phyloP scores from a whole-genome alignment of 306 rosid genomes.

The Cicer bijugum region DNA sequence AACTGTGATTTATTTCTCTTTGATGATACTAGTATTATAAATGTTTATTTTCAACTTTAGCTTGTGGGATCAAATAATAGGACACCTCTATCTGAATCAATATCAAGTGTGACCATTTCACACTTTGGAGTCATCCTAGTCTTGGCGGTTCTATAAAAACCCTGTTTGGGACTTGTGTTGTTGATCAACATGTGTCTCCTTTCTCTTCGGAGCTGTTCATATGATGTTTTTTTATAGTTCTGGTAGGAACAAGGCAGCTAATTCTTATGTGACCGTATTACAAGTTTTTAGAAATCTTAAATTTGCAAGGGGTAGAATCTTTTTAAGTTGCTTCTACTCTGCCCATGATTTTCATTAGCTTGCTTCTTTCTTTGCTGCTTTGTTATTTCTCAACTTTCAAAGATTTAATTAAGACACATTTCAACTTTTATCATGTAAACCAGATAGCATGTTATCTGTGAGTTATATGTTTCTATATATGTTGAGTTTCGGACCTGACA shows the following conservation, averaged over 20 bases:
- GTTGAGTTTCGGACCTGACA: neutral
- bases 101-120: conserved; percentile 39
- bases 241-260: conserved; percentile 15
- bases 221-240: conserved; percentile 4
- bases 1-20: conserved; percentile 33
- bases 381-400: conserved; percentile 20
- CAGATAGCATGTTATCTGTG: neutral
- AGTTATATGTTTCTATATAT: neutral
- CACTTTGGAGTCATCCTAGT: conserved; percentile 36
- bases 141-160: neutral
- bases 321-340: neutral
- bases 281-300: conserved; percentile 6
- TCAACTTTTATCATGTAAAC: conserved; percentile 20
- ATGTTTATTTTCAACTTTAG: conserved; percentile 35
- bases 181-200: neutral
- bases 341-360: conserved; percentile 29
- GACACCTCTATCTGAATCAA: conserved; percentile 13
- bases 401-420: neutral
- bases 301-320: conserved; percentile 26
- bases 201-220: conserved; percentile 18
- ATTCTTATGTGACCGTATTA: conserved; percentile 6
- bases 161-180: conserved; percentile 33
- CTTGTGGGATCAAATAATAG: conserved; percentile 22
- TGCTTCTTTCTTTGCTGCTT: neutral
- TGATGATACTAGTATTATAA: conserved; percentile 22